Evolutionary conservation across 495 filamentous ascomycete genomes (phyloP), one percentile per base, ranked within the genome.

Genomic region (Annulohypoxylon maeteangense): DNA sequence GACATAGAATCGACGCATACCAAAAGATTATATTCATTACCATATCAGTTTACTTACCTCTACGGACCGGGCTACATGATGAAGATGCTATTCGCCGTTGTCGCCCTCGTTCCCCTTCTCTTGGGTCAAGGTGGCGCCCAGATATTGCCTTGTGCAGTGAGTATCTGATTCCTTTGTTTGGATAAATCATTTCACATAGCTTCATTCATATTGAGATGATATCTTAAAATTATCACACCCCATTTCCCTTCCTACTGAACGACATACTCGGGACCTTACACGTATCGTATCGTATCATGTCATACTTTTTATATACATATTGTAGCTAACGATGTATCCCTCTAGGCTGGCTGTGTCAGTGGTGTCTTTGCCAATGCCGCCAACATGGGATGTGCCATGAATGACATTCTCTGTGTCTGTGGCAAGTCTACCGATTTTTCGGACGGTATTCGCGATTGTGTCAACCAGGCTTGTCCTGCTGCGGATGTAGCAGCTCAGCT

Each of bases 401-500:
- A 74, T 11, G 75, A 78, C 50, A 72, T 34, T 3, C 27, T 74
- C 22, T 78, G 75, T 36, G 74, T 78, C 40, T 78, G 75, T 27
- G 63, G 56, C 58, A 62, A 76, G 42, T 51, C 62, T 12, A 40
- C 42, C 0, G 56, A 38, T 4, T 73, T 75, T n/a, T 22, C 65
- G 3, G 69, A 67, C 32, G 76, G 76, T 5, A 78, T 78, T 45
- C 68, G 67, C 7, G 74, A 78, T 23, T 78, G 76, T 54, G 67
- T 74, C 20, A 61, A 57, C 34, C 38, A 61, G n/a, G 69, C 63
- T 1, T 78, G 76, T 23, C 55, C 44, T 2, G 11, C n/a, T 22
- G 76, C 64, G 1, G 56, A 44, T 5, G 58, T 63, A 0, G 66
- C 50, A 4, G 45, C 54, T 8, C 74, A 76, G 47, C 69, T 74